Conservation (phyloP, 345 rosid genomes). For the Salix koriyanagi region DNA sequence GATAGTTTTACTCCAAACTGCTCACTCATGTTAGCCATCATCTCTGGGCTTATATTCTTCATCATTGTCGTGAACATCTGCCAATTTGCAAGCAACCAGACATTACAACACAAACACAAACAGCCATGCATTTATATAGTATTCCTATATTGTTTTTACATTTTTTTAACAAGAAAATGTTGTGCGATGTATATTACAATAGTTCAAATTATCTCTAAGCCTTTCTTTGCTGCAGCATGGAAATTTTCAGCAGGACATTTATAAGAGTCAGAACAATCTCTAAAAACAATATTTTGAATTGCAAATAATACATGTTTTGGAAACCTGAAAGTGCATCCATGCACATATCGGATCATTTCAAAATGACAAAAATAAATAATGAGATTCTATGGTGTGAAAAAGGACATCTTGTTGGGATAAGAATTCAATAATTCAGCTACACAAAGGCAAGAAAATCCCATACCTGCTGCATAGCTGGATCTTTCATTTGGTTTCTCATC, state of each 20-base stretch:
- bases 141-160: not conserved
- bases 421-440: not conserved
- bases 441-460: not conserved
- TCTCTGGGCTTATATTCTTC: constrained; percentile 86
- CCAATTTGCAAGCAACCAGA: constrained; percentile 17
- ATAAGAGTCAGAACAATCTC: too few species aligned
- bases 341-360: not conserved
- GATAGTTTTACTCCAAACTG: constrained; percentile 86
- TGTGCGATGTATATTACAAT: not conserved
- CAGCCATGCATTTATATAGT: not conserved
- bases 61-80: constrained; percentile 90
- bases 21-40: constrained; percentile 94
- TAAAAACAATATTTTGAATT: not conserved
- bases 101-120: not conserved
- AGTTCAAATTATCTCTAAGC: not conserved
- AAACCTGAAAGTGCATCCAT: not conserved
- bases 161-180: not conserved
- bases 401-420: not conserved
- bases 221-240: not conserved
- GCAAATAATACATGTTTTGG: not conserved
- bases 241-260: not conserved
- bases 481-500: constrained; percentile 89
- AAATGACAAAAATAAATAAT: not conserved
- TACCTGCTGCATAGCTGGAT: constrained; percentile 93
- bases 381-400: not conserved